Conservation (phyloP, 306 rosid species). For the Erythrophleum fordii region DNA sequence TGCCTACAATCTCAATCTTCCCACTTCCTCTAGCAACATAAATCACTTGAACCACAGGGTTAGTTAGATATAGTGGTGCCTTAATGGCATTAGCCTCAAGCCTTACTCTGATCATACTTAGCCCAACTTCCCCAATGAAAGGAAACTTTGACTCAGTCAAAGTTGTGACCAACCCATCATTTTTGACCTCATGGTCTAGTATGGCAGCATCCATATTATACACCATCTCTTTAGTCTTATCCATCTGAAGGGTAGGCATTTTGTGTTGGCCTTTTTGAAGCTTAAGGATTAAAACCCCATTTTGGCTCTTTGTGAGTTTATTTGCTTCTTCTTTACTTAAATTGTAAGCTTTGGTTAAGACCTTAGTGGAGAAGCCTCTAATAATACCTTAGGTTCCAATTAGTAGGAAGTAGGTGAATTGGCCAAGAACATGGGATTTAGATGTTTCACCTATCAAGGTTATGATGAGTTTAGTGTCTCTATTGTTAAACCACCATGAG, state of each 20-base stretch:
- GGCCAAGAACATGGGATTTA: conserved; percentile 37
- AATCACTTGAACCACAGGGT: too few relatives aligned
- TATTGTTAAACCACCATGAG: conserved; percentile 67
- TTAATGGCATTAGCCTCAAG: conserved; percentile 35
- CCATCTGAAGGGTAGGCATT: conserved; percentile 34
- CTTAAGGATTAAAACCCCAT: conserved; percentile 35
- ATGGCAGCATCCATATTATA: conserved; percentile 30
- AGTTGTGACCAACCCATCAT: conserved; percentile 17
- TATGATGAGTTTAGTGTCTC: conserved; percentile 43
- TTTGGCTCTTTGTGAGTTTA: conserved; percentile 46
- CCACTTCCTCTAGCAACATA: conserved; percentile 46
- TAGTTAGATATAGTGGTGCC: too few relatives aligned
- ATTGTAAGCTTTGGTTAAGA: conserved; percentile 33
- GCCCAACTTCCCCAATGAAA: background rate
- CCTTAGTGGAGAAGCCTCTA: conserved; percentile 47
- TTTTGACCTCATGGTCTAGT: conserved; percentile 15
- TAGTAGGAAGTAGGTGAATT: conserved; percentile 42
- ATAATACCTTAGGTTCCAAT: conserved; percentile 45
- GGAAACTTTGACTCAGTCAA: conserved; percentile 44
- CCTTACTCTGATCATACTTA: conserved; percentile 38
- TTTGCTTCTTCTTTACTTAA: conserved; percentile 34
- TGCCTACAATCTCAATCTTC: conserved; percentile 43
- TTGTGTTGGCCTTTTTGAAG: conserved; percentile 16
- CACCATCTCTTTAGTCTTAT: conserved; percentile 25
- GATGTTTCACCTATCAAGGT: conserved; percentile 49